Evolutionary conservation across 1,139 yeast genomes (phyloP), one percentile per base, ranked within the genome.

Genomic region (Debaryomycetaceae sp.): DNA sequence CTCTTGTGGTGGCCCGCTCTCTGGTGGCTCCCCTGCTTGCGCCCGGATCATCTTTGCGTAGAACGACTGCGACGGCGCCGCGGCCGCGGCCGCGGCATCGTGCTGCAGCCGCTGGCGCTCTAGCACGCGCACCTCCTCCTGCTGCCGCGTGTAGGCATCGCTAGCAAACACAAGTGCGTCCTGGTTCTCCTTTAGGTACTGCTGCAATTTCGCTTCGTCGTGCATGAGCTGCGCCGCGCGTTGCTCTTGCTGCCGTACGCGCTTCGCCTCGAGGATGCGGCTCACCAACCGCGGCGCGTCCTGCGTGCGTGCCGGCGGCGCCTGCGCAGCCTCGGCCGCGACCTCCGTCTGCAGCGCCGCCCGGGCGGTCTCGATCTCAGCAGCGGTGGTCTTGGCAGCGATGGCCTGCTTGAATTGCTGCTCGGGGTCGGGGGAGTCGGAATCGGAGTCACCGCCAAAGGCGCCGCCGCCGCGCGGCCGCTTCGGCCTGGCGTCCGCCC

Each of bases 151-250:
- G 23, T 40, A 41, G 5, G 18, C 36, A n/a, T 37, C 37, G 23
- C 41, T 55, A 24, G 40, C 39, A 21, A 41, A 41, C 5, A 40
- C 36, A 5, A 30, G 15, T 2, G 32, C 39, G 13, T 39, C 44
- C n/a, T 23, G 30, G 13, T 39, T 28, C 8, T 23, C 30, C 12
- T 20, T 23, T 15, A 31, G 31, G 13, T 28, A 31, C 11, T 4
- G 6, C 12, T 27, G 16, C 9, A 27, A 13, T 14, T 27, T 17
- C 23, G 23, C 27, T 13, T 35, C 39, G 19, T 15, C 18, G 12
- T 25, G 24, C 16, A 35, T 30, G 14, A 33, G 36, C 23, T 32
- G 35, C 21, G 40, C 29, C 9, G 30, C 19, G 16, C 31, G 18
- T 16, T 35, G 40, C 15, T 41, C 44, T 13, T 31, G 32, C 18